A percentile compares a stretch with the other conserved stretches of the same genome.
These are phyloP conservation scores for Protea cynaroides DNA, from an alignment of 164 flowering plant species.

Conservation along the genomic window DNA sequence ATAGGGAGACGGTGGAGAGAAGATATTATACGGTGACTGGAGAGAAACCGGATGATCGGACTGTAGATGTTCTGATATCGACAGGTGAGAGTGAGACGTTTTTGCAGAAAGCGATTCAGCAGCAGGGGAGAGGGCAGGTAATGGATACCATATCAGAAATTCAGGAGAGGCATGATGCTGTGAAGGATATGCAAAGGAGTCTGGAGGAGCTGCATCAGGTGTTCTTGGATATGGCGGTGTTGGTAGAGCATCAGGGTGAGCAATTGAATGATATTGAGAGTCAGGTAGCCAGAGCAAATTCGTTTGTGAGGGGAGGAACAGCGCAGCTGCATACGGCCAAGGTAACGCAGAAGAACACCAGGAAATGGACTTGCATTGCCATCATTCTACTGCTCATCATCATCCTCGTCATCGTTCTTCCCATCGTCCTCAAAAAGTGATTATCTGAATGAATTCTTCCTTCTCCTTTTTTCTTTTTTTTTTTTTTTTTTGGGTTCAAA, in stretches of 20 bases:
- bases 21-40: conserved; percentile 31
- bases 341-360: conserved; percentile 28
- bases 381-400: conserved; percentile 25
- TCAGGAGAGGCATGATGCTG: conserved; percentile 34
- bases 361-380: conserved; percentile 40
- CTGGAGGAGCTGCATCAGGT: conserved; percentile 31
- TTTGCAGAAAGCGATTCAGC: conserved; percentile 25
- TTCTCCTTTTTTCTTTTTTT: no score
- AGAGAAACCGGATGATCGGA: conserved; percentile 21
- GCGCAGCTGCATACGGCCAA: conserved; percentile 24
- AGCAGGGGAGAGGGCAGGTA: conserved; percentile 28
- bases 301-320: conserved; percentile 29
- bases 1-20: conserved; percentile 25
- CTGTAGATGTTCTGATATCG: conserved; percentile 23
- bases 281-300: conserved; percentile 29
- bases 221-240: conserved; percentile 34
- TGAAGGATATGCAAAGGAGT: conserved; percentile 29
- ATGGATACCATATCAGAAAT: conserved; percentile 32
- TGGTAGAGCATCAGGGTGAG: conserved; percentile 30
- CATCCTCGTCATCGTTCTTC: conserved; percentile 25
- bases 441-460: no score
- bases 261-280: conserved; percentile 37
- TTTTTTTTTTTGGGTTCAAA: no score
- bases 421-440: conserved; percentile 7
- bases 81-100: conserved; percentile 30